A percentile compares a stretch with the other conserved stretches of the same genome.
Conservation (phyloP, 2,329 filamentous ascomycete species). For the Aspergillus sp. region DNA sequence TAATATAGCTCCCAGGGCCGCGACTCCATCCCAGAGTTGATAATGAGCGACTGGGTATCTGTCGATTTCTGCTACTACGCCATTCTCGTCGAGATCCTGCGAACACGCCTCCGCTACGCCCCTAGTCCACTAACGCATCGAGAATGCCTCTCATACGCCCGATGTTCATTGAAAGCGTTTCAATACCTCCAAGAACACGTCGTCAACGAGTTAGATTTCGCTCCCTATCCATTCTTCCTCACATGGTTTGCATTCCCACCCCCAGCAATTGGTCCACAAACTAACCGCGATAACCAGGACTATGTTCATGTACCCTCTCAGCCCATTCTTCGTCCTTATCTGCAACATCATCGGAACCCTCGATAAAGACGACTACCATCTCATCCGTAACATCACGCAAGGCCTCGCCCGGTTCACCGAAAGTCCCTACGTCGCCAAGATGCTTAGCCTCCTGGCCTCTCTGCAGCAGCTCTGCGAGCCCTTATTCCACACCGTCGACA, state of each 20-base stretch:
- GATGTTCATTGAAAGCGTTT: slow-evolving; percentile 14
- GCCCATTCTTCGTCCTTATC: slow-evolving; percentile 26
- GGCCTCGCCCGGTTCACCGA: slow-evolving; percentile 17
- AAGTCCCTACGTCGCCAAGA: slow-evolving; percentile 18
- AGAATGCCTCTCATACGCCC: slow-evolving; percentile 22
- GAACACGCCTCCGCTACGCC: slow-evolving; percentile 20
- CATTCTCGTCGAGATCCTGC: slow-evolving; percentile 26
- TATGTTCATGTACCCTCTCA: slow-evolving; percentile 18
- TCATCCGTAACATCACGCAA: slow-evolving; percentile 18
- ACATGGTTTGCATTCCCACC: slow-evolving; percentile 15
- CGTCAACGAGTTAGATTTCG: slow-evolving; percentile 7
- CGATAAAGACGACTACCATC: slow-evolving; percentile 18
- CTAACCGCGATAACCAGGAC: not conserved
- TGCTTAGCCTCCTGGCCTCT: slow-evolving; percentile 16
- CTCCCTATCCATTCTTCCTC: slow-evolving; percentile 16
- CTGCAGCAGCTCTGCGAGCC: slow-evolving; percentile 10
- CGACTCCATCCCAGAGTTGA: slow-evolving; percentile 4
- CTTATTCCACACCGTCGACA: not conserved
- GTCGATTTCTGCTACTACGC: slow-evolving; percentile 26
- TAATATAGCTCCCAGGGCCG: slow-evolving; percentile 6
- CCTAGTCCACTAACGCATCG: slow-evolving; percentile 21
- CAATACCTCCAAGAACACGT: slow-evolving; percentile 13
- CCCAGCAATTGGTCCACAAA: not conserved
- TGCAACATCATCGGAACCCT: slow-evolving; percentile 25
- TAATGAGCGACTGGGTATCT: slow-evolving; percentile 21